phyloP scores from a whole-genome alignment of 2,329 filamentous ascomycete species.

The Boeremia exigua region DNA sequence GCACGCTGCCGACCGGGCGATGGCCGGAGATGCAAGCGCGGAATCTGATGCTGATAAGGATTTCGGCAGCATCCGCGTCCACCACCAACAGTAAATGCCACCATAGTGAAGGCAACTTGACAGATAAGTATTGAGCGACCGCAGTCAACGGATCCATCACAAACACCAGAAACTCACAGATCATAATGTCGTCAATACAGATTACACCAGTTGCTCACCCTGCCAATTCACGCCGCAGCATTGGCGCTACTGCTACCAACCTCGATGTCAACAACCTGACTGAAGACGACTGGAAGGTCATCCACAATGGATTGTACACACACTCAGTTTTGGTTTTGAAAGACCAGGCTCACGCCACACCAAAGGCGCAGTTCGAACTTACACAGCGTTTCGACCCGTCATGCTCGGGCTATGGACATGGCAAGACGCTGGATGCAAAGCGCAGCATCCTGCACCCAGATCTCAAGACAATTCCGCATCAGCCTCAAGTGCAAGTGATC shows the following conservation, averaged over 20 bases:
- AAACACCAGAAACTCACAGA: not conserved
- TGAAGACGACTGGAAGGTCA: slow-evolving; percentile 62
- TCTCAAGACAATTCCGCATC: slow-evolving; percentile 79
- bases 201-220: slow-evolving; percentile 13
- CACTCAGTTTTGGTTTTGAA: slow-evolving; percentile 76
- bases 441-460: slow-evolving; percentile 75
- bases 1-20: slow-evolving; percentile 1
- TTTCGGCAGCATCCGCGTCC: slow-evolving; percentile 10
- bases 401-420: slow-evolving; percentile 73
- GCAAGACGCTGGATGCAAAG: slow-evolving; percentile 73
- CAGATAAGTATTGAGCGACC: slow-evolving; percentile 4
- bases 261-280: slow-evolving; percentile 19
- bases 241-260: slow-evolving; percentile 20
- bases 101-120: not conserved
- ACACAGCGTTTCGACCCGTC: slow-evolving; percentile 76
- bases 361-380: slow-evolving; percentile 75
- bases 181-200: slow-evolving; percentile 18
- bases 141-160: not conserved
- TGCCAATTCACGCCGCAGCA: slow-evolving; percentile 9
- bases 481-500: slow-evolving; percentile 81
- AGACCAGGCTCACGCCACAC: slow-evolving; percentile 66
- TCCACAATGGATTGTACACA: slow-evolving; percentile 70
- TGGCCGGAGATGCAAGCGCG: slow-evolving; percentile 4
- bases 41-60: slow-evolving; percentile 12
- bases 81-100: not conserved